Evolutionary conservation across 352 stramenopile genomes (phyloP).

Genomic region (Pythium sp.): DNA sequence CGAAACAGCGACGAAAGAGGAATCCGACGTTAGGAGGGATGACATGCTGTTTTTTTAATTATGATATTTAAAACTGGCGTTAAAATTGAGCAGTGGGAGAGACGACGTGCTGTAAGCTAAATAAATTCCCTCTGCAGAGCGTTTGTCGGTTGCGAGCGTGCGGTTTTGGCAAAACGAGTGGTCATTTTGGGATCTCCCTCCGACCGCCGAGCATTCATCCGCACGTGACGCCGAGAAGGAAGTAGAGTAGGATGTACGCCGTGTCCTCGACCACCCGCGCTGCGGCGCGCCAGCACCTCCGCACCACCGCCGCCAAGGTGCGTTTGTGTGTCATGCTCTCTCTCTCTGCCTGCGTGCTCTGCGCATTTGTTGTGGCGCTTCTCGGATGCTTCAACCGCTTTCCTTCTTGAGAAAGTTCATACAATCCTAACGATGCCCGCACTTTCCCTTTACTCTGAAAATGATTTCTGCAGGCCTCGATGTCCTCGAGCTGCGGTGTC

Average conservation of each 20-base stretch:
- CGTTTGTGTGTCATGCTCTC: slow-evolving; percentile 2
- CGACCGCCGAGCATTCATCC: slow-evolving; percentile 20
- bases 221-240: slow-evolving; percentile 21
- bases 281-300: slow-evolving; percentile 60
- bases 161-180: slow-evolving; percentile 26
- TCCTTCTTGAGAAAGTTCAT: background rate
- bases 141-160: background rate
- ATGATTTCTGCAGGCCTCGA: slow-evolving; percentile 35
- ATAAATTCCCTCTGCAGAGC: slow-evolving; percentile 16
- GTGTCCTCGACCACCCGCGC: slow-evolving; percentile 55
- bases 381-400: background rate
- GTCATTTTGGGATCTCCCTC: slow-evolving; percentile 84
- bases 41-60: slow-evolving; percentile 5
- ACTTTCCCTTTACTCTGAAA: slow-evolving; percentile 11
- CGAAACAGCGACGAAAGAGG: background rate
- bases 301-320: slow-evolving; percentile 64
- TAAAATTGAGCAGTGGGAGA: slow-evolving; percentile 1
- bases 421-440: slow-evolving; percentile 12
- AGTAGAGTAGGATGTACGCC: slow-evolving; percentile 47
- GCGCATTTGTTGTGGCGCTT: background rate
- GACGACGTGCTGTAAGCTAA: slow-evolving; percentile 21
- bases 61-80: background rate
- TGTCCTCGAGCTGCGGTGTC: slow-evolving; percentile 73
- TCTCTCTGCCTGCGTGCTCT: background rate
- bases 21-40: slow-evolving; percentile 17